Base-by-base conservation (phyloP, 208 protist species). In the Trypanosoma congolense region DNA sequence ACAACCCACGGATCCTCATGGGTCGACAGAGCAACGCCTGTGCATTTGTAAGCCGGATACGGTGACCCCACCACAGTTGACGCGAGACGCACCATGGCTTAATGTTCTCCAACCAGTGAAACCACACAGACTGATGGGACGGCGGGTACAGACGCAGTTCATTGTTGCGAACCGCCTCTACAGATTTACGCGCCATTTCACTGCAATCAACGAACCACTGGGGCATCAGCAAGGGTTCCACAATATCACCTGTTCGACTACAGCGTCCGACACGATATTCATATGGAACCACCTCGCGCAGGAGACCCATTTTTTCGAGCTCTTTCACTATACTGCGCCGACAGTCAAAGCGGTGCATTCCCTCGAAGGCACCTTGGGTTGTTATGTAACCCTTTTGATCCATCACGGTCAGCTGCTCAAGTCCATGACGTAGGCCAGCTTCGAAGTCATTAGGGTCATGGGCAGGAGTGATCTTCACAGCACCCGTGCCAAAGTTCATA, bases 391-490 rank as follows among this genome's bases (percentile, higher is more conserved):
- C 98, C 46, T 99, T 92, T 25, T 98, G 78, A 50, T 90, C 97
- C 48, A 99, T 92, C 56, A 99, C 92, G 45, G 79, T 95, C 41
- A 99, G 71, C 62, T 96, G 88, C 57, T 35, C 56, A 18, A 99
- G 87, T 29, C 96, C 90, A 87, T 99, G 96, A 45, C 97, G 84
- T 45, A 88, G 48, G 45, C 97, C 98, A 52, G 83, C 83, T 70
- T 98, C 97, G 73, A 98, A 99, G 90, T 99, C 99, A 82, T 99
- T 99, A 22, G 80, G 92, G 84, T 99, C 99, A 73, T 99, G 99
- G n/a, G 97, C 96, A 16, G 99, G 99, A 18, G 99, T 99, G 44
- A 99, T 91, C 70, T 97, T 97, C 14, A 97, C 92, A 9, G 88
- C 92, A 73, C 98, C 98, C 40, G 98, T 99, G 36, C 98, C 99